Percentiles rank a stretch among this genome's conserved stretches.
These are phyloP conservation scores for Rutstroemia sp. DNA, from an alignment of 2,329 filamentous ascomycete genomes.

Conservation along the genomic window DNA sequence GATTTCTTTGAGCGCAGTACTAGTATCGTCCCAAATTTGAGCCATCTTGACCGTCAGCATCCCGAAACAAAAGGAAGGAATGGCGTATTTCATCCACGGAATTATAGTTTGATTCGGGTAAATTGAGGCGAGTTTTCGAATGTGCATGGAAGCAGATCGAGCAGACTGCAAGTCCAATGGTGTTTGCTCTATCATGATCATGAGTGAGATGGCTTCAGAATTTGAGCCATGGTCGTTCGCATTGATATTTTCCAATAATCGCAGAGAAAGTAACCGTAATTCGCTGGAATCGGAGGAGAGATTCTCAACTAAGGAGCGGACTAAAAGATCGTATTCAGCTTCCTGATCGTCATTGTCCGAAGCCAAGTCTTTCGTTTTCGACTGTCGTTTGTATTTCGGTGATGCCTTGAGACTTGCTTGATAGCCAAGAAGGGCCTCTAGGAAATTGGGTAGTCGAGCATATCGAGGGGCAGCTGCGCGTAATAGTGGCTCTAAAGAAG, in stretches of 20 bases:
- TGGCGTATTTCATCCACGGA: constrained; percentile 60
- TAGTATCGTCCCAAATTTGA: constrained; percentile 80
- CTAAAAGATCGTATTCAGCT: constrained; percentile 52
- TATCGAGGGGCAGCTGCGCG: constrained; percentile 60
- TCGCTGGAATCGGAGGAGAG: constrained; percentile 69
- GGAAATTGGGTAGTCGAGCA: constrained; percentile 56
- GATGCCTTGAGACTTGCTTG: constrained; percentile 30
- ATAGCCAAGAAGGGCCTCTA: constrained; percentile 55
- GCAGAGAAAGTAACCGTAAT: constrained; percentile 65
- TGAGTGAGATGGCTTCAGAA: constrained; percentile 49
- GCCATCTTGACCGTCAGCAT: constrained; percentile 79
- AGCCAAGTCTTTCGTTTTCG: constrained; percentile 4
- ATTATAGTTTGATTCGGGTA: constrained; percentile 51
- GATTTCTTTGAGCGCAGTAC: constrained; percentile 68
- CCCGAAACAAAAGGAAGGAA: constrained; percentile 82
- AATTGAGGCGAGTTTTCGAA: constrained; percentile 59
- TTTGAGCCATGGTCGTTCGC: constrained; percentile 39
- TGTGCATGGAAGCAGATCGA: constrained; percentile 73
- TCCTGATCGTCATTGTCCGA: constrained; percentile 31
- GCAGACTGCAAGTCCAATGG: constrained; percentile 69
- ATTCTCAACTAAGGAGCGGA: constrained; percentile 61
- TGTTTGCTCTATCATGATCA: constrained; percentile 74
- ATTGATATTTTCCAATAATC: constrained; percentile 59
- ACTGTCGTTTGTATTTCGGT: constrained; percentile 3
- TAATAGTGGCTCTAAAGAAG: constrained; percentile 56